A percentile compares a stretch with the other conserved stretches of the same genome.
Conservation (phyloP, 2,329 filamentous ascomycete genomes). For the Paradendryphiella salina region DNA sequence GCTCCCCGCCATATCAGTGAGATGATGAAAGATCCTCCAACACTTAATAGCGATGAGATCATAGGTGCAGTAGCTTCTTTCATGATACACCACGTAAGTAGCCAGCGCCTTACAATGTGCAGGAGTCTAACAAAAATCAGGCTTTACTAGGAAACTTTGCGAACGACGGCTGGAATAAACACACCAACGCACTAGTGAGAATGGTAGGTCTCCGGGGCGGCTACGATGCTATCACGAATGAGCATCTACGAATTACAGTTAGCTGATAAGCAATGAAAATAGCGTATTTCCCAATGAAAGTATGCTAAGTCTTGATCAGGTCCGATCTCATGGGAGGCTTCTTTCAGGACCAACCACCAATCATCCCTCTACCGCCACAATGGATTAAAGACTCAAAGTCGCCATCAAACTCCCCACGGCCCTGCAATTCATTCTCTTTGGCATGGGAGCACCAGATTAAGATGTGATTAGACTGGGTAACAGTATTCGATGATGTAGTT, state of each 20-base stretch:
- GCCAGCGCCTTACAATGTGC: too few species aligned
- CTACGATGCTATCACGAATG: slow-evolving; percentile 23
- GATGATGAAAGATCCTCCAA: slow-evolving; percentile 25
- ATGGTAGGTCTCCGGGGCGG: slow-evolving; percentile 34
- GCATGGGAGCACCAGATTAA: slow-evolving; percentile 58
- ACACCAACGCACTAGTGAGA: slow-evolving; percentile 29
- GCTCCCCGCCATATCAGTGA: slow-evolving; percentile 25
- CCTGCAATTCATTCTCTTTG: slow-evolving; percentile 58
- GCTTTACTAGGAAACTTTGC: slow-evolving; percentile 26
- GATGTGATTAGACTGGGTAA: slow-evolving; percentile 31
- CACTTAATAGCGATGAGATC: slow-evolving; percentile 29
- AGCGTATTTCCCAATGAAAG: background rate
- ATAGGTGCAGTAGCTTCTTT: slow-evolving; percentile 28
- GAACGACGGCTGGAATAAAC: slow-evolving; percentile 27
- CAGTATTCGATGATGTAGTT: slow-evolving; percentile 34
- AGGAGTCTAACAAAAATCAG: slow-evolving; percentile 12
- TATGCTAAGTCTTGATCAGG: slow-evolving; percentile 20
- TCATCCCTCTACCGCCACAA: slow-evolving; percentile 28
- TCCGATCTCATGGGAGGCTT: slow-evolving; percentile 35
- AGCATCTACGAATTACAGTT: slow-evolving; percentile 34
- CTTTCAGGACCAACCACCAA: slow-evolving; percentile 34
- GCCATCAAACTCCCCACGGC: slow-evolving; percentile 63
- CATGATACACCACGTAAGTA: slow-evolving; percentile 36
- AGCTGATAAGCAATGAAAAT: slow-evolving; percentile 26
- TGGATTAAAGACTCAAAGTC: slow-evolving; percentile 45